A percentile compares a stretch with the other conserved stretches of the same genome.
These are phyloP conservation scores for Gremmenia infestans DNA, from an alignment of 2,329 filamentous ascomycete species.

Conservation along the genomic window DNA sequence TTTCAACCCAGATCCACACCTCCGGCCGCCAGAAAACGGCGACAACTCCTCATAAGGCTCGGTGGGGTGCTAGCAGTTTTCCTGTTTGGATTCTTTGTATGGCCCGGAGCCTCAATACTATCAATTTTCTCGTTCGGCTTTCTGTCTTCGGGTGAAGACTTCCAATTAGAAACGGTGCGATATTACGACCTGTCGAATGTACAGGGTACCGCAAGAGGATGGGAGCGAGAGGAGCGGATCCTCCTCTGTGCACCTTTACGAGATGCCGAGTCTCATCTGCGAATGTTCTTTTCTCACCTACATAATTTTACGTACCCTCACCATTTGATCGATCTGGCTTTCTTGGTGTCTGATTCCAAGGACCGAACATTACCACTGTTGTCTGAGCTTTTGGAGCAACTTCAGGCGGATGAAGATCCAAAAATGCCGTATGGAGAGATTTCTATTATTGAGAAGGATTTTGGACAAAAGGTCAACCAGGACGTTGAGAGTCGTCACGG, in stretches of 20 bases:
- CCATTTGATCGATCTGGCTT: constrained; percentile 91
- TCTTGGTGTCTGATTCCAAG: constrained; percentile 95
- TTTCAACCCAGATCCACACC: constrained; percentile 81
- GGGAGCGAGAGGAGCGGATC: constrained; percentile 95
- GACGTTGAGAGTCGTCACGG: constrained; percentile 97
- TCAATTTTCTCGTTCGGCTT: constrained; percentile 66
- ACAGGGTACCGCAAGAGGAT: constrained; percentile 84
- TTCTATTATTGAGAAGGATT: constrained; percentile 97
- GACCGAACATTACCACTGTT: constrained; percentile 79
- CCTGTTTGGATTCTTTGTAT: constrained; percentile 67
- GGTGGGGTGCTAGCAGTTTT: constrained; percentile 53
- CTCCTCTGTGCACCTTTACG: constrained; percentile 89
- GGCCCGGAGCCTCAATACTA: constrained; percentile 58
- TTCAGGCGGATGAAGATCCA: constrained; percentile 76
- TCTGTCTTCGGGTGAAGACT: constrained; percentile 59
- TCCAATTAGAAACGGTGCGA: constrained; percentile 87
- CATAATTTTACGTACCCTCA: constrained; percentile 97
- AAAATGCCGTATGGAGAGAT: constrained; percentile 90
- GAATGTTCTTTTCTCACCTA: constrained; percentile 98
- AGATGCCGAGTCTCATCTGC: constrained; percentile 85
- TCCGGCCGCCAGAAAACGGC: constrained; percentile 64
- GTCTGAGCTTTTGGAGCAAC: constrained; percentile 65
- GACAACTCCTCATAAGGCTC: constrained; percentile 66
- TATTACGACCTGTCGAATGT: constrained; percentile 95
- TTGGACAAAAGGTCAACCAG: constrained; percentile 95